Evolutionary conservation across 2,329 filamentous ascomycete species (phyloP).

Genomic region (Bipolaris gigantea): DNA sequence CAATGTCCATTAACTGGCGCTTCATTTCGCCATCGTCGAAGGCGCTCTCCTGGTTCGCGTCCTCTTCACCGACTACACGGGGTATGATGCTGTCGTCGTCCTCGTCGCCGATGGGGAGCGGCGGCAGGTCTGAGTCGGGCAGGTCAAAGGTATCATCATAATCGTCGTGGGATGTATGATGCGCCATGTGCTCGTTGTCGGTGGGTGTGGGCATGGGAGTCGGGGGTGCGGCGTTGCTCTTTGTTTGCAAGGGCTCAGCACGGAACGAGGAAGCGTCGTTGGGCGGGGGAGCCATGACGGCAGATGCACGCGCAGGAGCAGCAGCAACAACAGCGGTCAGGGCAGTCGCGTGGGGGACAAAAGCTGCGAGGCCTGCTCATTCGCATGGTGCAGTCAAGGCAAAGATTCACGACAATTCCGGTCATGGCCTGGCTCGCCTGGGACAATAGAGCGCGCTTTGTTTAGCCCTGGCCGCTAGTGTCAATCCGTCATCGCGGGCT

Average conservation of each 20-base stretch:
- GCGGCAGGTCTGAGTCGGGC: slow-evolving; percentile 45
- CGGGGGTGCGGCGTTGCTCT: slow-evolving; percentile 21
- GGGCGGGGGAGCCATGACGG: slow-evolving; percentile 27
- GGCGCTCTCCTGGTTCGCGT: slow-evolving; percentile 41
- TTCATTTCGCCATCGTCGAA: slow-evolving; percentile 63
- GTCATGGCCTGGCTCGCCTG: slow-evolving; percentile 14
- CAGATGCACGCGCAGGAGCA: slow-evolving; percentile 16
- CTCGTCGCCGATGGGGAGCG: slow-evolving; percentile 45
- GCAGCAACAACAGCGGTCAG: neutral
- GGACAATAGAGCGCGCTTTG: slow-evolving; percentile 22
- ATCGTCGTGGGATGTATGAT: slow-evolving; percentile 33
- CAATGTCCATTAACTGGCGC: slow-evolving; percentile 62
- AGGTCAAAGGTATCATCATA: slow-evolving; percentile 40
- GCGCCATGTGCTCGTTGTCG: slow-evolving; percentile 28
- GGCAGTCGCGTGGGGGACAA: slow-evolving; percentile 22
- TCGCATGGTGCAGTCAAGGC: slow-evolving; percentile 28
- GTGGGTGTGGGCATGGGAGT: slow-evolving; percentile 17
- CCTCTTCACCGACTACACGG: slow-evolving; percentile 33
- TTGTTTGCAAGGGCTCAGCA: slow-evolving; percentile 31
- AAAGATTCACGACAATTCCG: slow-evolving; percentile 10
- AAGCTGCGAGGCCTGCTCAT: slow-evolving; percentile 18
- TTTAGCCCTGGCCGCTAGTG: slow-evolving; percentile 11
- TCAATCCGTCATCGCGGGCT: slow-evolving; percentile 7
- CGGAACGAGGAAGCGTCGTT: slow-evolving; percentile 25
- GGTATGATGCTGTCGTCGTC: slow-evolving; percentile 47